Percentiles rank a stretch among this genome's conserved stretches.
Evolutionary conservation across 1,284 basidiomycete genomes (phyloP).

Genomic region (Cutaneotrichosporon cyanovorans): DNA sequence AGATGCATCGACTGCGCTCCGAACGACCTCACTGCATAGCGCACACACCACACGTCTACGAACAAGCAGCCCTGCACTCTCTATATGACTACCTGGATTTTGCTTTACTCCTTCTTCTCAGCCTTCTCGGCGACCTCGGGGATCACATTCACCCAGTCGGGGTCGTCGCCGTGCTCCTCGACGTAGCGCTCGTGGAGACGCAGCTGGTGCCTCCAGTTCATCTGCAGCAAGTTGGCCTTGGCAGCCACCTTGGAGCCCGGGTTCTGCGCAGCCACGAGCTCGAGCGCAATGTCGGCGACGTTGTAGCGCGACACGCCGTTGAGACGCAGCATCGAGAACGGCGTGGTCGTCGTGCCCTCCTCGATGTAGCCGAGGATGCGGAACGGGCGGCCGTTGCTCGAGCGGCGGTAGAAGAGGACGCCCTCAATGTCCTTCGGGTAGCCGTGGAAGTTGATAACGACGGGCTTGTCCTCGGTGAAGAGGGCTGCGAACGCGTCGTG

Average conservation of each 20-base stretch:
- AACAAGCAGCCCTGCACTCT: too few relatives aligned
- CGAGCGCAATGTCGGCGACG: slow-evolving; percentile 46
- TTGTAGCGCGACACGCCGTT: slow-evolving; percentile 48
- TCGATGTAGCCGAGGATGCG: slow-evolving; percentile 47
- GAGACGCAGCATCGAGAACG: slow-evolving; percentile 49
- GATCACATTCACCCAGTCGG: slow-evolving; percentile 38
- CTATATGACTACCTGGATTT: too few relatives aligned
- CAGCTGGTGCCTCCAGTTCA: slow-evolving; percentile 44
- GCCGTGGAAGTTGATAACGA: slow-evolving; percentile 80
- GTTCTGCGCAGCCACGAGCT: slow-evolving; percentile 30
- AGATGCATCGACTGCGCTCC: too few relatives aligned
- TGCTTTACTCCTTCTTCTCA: too few relatives aligned
- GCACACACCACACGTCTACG: too few relatives aligned
- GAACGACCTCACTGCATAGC: too few relatives aligned
- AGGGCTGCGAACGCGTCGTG: slow-evolving; percentile 59
- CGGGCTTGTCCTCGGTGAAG: slow-evolving; percentile 61
- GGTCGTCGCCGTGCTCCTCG: slow-evolving; percentile 41
- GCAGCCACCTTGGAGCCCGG: slow-evolving; percentile 38
- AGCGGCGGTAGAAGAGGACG: slow-evolving; percentile 43
- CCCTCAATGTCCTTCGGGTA: slow-evolving; percentile 40
- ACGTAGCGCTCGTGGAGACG: slow-evolving; percentile 44
- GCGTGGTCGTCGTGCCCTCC: slow-evolving; percentile 49
- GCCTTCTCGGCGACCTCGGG: slow-evolving; percentile 21
- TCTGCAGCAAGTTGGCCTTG: slow-evolving; percentile 38
- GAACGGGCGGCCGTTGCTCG: slow-evolving; percentile 25